Evolutionary conservation across 73 alveolate species (phyloP).

Genomic region (Strombidium stylifer): DNA sequence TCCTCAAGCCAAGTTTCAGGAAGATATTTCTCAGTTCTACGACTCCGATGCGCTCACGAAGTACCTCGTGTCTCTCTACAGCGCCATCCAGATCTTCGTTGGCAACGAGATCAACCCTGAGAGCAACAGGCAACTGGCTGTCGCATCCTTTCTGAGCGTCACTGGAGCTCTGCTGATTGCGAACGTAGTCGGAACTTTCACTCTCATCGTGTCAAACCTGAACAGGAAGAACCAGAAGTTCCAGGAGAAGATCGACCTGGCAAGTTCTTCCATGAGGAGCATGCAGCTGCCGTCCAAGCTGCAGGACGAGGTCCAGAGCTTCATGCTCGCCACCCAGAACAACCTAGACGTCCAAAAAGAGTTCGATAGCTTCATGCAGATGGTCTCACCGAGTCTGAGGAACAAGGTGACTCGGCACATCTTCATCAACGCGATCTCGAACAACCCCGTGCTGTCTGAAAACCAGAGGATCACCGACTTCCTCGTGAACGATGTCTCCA

Average conservation of each 20-base stretch:
- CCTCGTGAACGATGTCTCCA: conserved; percentile 1
- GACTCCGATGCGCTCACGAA: background rate
- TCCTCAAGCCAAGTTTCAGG: conserved; percentile 7
- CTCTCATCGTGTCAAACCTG: background rate
- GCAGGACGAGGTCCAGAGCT: background rate
- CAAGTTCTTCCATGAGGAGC: conserved; percentile 25
- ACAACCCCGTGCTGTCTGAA: background rate
- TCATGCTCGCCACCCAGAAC: background rate
- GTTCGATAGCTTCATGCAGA: background rate
- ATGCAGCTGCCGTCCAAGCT: conserved; percentile 14
- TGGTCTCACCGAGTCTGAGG: conserved; percentile 8
- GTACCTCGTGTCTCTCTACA: conserved; percentile 43
- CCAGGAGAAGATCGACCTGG: conserved; percentile 15
- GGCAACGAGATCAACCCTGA: conserved; percentile 62
- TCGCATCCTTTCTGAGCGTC: conserved; percentile 20
- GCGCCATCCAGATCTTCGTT: conserved; percentile 53
- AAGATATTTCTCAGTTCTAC: conserved; percentile 6
- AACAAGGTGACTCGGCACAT: background rate
- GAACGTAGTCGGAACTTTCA: conserved; percentile 18
- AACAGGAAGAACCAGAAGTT: background rate
- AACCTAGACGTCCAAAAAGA: background rate
- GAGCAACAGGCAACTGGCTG: background rate
- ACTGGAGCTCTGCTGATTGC: conserved; percentile 63
- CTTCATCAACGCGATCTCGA: background rate
- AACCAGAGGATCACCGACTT: background rate